Conservation (phyloP, 1,284 basidiomycete genomes). For the Irpex rosettiformis region DNA sequence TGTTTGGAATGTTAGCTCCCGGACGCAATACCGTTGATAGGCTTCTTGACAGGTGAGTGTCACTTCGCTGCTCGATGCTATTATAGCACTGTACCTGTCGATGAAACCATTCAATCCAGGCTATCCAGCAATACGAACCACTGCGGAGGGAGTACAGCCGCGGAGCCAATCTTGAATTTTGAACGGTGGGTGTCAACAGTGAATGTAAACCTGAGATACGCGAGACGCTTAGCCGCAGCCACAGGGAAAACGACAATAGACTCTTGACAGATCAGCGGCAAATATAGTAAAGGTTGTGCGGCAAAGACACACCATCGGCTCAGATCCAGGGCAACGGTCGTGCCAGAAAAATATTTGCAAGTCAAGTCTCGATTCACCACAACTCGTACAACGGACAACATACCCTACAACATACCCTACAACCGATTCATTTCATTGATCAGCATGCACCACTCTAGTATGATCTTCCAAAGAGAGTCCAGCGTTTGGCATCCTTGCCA, state of each 20-base stretch:
- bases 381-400: neutral
- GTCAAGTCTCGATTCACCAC: neutral
- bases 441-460: slow-evolving; percentile 43
- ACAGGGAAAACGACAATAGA: neutral
- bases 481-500: slow-evolving; percentile 82
- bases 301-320: neutral
- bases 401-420: neutral
- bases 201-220: neutral
- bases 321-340: neutral
- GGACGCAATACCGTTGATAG: neutral
- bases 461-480: slow-evolving; percentile 89
- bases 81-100: neutral
- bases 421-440: neutral
- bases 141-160: neutral
- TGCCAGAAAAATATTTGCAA: neutral
- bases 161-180: neutral
- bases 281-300: neutral
- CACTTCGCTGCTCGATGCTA: neutral
- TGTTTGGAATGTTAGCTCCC: neutral
- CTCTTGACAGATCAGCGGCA: neutral
- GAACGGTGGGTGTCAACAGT: neutral
- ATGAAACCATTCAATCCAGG: neutral
- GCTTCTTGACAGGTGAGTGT: neutral
- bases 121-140: neutral
- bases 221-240: neutral